phyloP scores from a whole-genome alignment of 495 filamentous ascomycete species.

The Sphaerosporella brunnea region DNA sequence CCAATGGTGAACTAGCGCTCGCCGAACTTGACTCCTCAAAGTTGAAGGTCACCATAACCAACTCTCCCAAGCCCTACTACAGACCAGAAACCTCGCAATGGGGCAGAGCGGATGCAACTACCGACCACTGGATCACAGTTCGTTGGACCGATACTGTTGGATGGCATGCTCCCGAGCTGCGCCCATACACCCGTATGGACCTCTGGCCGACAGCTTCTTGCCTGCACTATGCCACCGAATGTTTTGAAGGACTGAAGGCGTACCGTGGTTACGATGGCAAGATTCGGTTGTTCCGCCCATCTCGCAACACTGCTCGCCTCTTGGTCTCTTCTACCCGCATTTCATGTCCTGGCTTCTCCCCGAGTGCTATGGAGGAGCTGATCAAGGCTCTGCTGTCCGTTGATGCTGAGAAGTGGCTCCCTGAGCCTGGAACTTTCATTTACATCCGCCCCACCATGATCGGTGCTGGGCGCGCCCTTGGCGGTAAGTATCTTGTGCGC shows the following conservation, averaged over 20 bases:
- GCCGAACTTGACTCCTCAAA: slow-evolving; percentile 52
- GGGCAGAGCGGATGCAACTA: slow-evolving; percentile 42
- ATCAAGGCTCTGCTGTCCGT: slow-evolving; percentile 50
- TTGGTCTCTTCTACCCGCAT: slow-evolving; percentile 52
- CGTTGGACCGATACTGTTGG: slow-evolving; percentile 48
- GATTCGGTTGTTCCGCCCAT: slow-evolving; percentile 70
- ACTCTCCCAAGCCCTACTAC: slow-evolving; percentile 42
- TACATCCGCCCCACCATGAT: slow-evolving; percentile 79
- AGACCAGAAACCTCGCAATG: slow-evolving; percentile 33
- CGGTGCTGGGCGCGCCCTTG: slow-evolving; percentile 57
- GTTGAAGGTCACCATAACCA: slow-evolving; percentile 49
- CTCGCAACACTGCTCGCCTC: slow-evolving; percentile 61
- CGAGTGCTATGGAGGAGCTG: slow-evolving; percentile 52
- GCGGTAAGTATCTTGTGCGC: slow-evolving; percentile 28
- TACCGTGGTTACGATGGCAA: slow-evolving; percentile 70
- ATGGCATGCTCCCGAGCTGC: slow-evolving; percentile 62
- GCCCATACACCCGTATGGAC: slow-evolving; percentile 60
- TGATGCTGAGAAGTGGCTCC: slow-evolving; percentile 66
- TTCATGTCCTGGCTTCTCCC: slow-evolving; percentile 58
- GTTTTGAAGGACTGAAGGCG: slow-evolving; percentile 79
- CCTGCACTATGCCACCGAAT: slow-evolving; percentile 81
- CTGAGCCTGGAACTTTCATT: slow-evolving; percentile 50
- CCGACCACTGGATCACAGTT: slow-evolving; percentile 78
- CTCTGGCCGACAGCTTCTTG: slow-evolving; percentile 72
- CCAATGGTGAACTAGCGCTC: slow-evolving; percentile 1